Evolutionary conservation across 306 rosid species (phyloP).

Genomic region (Lablab purpureus): DNA sequence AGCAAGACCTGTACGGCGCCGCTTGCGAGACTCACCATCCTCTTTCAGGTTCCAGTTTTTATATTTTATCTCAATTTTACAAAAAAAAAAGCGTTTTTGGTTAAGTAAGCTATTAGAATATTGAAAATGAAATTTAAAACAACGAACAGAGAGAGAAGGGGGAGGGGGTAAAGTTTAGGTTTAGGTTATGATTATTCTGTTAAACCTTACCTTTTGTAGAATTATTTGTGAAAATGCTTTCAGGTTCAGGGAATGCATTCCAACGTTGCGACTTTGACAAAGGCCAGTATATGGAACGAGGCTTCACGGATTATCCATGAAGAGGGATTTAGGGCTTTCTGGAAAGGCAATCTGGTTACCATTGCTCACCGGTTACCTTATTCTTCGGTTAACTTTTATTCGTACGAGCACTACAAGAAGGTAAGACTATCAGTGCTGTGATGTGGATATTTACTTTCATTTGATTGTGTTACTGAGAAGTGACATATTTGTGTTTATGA

Average conservation of each 20-base stretch:
- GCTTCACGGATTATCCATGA: constrained; percentile 88
- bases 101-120: neutral
- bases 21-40: constrained; percentile 93
- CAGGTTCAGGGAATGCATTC: constrained; percentile 99
- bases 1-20: constrained; percentile 99
- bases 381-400: constrained; percentile 90
- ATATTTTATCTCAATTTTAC: neutral
- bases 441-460: neutral
- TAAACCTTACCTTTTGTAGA: constrained; percentile 11
- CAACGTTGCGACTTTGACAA: constrained; percentile 75
- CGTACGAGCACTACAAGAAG: constrained; percentile 92
- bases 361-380: constrained; percentile 96
- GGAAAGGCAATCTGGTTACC: constrained; percentile 98
- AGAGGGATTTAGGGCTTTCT: constrained; percentile 95
- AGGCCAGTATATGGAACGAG: constrained; percentile 89
- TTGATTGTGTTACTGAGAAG: neutral
- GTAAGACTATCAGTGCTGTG: constrained; percentile 61
- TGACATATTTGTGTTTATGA: neutral
- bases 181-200: neutral
- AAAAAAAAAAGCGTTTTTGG: neutral
- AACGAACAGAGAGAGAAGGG: neutral
- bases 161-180: no score
- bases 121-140: neutral
- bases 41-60: constrained; percentile 75
- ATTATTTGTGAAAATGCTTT: neutral